Evolutionary conservation across 179 eudicot species (phyloP).

Genomic region (Corrigiola litoralis): DNA sequence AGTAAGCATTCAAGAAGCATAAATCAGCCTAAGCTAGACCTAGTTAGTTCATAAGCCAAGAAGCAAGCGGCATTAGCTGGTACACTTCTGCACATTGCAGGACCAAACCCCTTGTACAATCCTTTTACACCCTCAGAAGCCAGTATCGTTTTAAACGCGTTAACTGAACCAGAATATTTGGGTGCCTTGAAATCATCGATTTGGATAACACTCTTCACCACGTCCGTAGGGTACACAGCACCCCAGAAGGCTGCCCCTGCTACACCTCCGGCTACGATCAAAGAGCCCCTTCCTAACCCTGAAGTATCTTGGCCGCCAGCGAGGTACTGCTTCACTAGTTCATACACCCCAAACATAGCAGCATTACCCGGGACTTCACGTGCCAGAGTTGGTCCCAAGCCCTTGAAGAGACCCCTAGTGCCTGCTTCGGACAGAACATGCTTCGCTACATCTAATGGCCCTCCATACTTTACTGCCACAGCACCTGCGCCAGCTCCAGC

Average conservation of each 20-base stretch:
- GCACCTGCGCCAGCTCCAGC: constrained; percentile 45
- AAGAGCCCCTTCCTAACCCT: constrained; percentile 43
- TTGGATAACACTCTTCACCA: constrained; percentile 68
- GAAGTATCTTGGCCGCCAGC: constrained; percentile 90
- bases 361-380: constrained; percentile 97
- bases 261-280: constrained; percentile 75
- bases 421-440: constrained; percentile 86
- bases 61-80: constrained; percentile 99
- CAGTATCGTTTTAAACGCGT: constrained; percentile 69
- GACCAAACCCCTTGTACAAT: constrained; percentile 90
- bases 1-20: background rate
- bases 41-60: constrained; percentile 83
- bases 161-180: constrained; percentile 58
- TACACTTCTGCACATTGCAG: constrained; percentile 87
- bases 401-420: constrained; percentile 74
- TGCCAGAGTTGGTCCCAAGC: constrained; percentile 74
- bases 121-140: constrained; percentile 77
- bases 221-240: constrained; percentile 69
- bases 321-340: constrained; percentile 56
- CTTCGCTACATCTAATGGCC: constrained; percentile 82
- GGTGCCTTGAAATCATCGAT: constrained; percentile 80
- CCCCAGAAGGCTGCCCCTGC: constrained; percentile 86
- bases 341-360: constrained; percentile 84
- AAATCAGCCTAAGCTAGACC: constrained; percentile 76
- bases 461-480: constrained; percentile 62